Base-by-base conservation (phyloP, 1,284 basidiomycete species). In the Malassezia cuniculi region DNA sequence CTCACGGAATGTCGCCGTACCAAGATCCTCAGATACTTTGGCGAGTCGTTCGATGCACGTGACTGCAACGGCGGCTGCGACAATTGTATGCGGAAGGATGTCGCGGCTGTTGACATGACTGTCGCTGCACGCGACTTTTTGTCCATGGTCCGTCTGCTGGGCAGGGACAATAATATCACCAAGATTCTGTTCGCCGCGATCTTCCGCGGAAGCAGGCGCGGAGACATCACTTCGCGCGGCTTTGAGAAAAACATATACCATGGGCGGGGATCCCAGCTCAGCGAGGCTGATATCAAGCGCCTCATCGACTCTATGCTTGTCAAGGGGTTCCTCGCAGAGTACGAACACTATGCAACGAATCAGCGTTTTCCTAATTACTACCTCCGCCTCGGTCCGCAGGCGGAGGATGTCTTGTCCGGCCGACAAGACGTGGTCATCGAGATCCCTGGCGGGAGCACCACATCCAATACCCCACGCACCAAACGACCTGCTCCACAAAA, bases 1-100 rank as follows among this genome's bases (percentile, higher is more conserved):
- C 74, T 77, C 42, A 77, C 79, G 25, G 82, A 85, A 54, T 97
- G 90, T 60, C 79, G 93, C 7, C 79, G 93, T 1, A 74, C 76
- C 3, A 82, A 85, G 57, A 73, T 97, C 14, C 74, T 97, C 29
- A 74, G 73, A 26, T 81, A 83, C 62, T 78, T 76, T 54, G 59
- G 55, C 46, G 81, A 85, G 63, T 73, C 43, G 27, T 80, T 83
- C 56, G 72, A 75, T 40, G 59, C 70, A 21, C 67, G 61, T 8
- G 48, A 73, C 20, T 90, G 86, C 60, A 68, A 72, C 20, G 70
- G 72, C 36, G 72, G 72, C 8, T 87, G 85, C 61, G 79, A 86
- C 67, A 85, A 82, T 52, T 87, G 84, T 62, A 65, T 48, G 20
- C 42, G 50, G 4, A 35, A 40, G 26, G 28, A 38, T 3, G 52